These are phyloP conservation scores for Carex kokanica DNA, from an alignment of 176 grass and related monocot genomes.

Conservation along the genomic window DNA sequence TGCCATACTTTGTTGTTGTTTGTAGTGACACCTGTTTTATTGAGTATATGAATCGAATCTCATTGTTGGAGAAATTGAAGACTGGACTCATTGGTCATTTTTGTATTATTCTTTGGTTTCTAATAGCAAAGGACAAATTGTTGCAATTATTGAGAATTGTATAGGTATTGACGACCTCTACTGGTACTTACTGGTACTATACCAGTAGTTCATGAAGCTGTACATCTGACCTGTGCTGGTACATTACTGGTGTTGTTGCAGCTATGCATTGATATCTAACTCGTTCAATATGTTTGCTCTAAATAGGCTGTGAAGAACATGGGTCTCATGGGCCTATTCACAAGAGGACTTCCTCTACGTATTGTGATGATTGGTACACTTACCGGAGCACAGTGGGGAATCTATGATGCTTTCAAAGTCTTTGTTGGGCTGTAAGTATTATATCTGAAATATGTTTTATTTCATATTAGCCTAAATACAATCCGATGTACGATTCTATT, in stretches of 20 bases:
- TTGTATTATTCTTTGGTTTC: not conserved
- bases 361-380: constrained; percentile 87
- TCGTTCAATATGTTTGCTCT: not conserved
- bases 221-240: not conserved
- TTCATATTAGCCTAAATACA: not conserved
- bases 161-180: not conserved
- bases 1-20: not conserved
- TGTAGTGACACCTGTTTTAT: not conserved
- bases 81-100: not conserved
- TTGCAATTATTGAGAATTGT: not conserved
- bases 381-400: constrained; percentile 75
- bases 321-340: constrained; percentile 66
- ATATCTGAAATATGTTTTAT: not conserved
- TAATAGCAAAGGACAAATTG: not conserved
- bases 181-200: not conserved
- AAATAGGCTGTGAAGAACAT: constrained; percentile 74
- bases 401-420: constrained; percentile 92
- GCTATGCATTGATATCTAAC: not conserved
- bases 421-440: constrained; percentile 75
- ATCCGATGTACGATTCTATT: not conserved
- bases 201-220: not conserved
- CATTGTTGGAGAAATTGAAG: not conserved
- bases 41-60: not conserved
- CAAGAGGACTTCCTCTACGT: constrained; percentile 76
- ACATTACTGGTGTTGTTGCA: not conserved